These are phyloP conservation scores for Puccinia novopanici DNA, from an alignment of 1,284 basidiomycete species.

Conservation along the genomic window DNA sequence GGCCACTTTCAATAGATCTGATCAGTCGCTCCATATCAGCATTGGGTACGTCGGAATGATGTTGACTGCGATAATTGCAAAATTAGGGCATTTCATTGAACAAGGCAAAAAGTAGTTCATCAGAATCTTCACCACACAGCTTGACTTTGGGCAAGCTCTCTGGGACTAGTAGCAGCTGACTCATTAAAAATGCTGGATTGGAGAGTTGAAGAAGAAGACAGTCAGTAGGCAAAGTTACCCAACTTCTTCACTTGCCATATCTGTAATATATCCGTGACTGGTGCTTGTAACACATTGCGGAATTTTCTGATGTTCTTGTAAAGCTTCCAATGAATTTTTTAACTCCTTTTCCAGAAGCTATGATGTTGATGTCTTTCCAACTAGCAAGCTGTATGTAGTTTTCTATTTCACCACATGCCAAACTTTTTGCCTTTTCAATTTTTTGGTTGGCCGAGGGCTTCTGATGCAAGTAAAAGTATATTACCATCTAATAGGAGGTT, in stretches of 20 bases:
- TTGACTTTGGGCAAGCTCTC: conserved; percentile 15
- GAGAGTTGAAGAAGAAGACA: no score
- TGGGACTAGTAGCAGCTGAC: conserved; percentile 33
- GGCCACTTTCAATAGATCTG: no score
- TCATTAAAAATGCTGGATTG: conserved; percentile 37
- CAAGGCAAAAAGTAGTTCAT: no score
- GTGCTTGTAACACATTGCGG: conserved; percentile 79
- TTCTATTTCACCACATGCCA: no score
- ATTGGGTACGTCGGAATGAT: no score
- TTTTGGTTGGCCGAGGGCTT: conserved; percentile 65
- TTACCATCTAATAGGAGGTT: conserved; percentile 68
- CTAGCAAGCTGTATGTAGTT: no score
- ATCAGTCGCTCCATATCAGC: no score
- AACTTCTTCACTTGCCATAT: conserved; percentile 55
- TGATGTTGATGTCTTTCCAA: conserved; percentile 93
- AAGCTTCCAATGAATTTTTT: conserved; percentile 84
- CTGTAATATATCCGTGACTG: conserved; percentile 61
- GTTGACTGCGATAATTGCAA: no score
- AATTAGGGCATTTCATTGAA: no score
- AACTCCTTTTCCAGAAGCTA: conserved; percentile 90
- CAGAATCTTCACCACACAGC: no score
- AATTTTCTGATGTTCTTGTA: conserved; percentile 87
- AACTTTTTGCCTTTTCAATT: no score
- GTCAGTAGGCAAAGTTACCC: conserved; percentile 52
- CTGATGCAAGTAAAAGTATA: conserved; percentile 71